Evolutionary conservation across 2,329 filamentous ascomycete species (phyloP), one percentile per base, ranked within the genome.

Genomic region (Gremmenia infestans): DNA sequence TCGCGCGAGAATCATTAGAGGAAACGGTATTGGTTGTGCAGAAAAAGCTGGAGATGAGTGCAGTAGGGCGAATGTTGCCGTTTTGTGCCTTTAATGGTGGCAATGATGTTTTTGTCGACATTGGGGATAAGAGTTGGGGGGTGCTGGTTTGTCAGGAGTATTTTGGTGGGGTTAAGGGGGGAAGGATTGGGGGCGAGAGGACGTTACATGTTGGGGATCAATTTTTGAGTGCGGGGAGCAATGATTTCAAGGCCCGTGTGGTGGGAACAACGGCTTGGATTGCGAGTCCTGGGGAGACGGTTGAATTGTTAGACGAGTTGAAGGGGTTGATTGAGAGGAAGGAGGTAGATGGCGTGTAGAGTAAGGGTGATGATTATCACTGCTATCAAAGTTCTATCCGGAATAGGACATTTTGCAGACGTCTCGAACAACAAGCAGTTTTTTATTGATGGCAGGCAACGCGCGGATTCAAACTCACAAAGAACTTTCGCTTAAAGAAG

Each of bases 71-170:
- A 43, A 63, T 69, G 23, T 76, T 99, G 35, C 94, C 94, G 0
- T 99, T 97, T 69, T 99, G 94, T 70, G 94, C 94, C 22, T 99
- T 99, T 78, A 99, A 99, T 72, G 94, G 93, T 53, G 94, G 94
- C 11, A 93, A 94, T 60, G 94, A 99, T 71, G 91, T 97, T 43
- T 99, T 99, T 73, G 92, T 99, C 53, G 94, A 99, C 71, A 97
- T 99, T 68, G 94, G 94, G 54, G 94, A 99, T 75, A 99, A 99
- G 75, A 91, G 87, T 52, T 96, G 92, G 88, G 94, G 94, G 61
- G 94, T 99, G 2, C 81, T 89, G 36, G 91, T 92, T 4, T 97
- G 92, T 70, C 94, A 99, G 75, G 82, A 86, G 56, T 96, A 91
- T 77, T 96, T 97, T 70, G 88, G 88, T 22, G 83, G 25, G n/a